Base-by-base conservation (phyloP, 306 rosid genomes). In the Prunus armeniaca region DNA sequence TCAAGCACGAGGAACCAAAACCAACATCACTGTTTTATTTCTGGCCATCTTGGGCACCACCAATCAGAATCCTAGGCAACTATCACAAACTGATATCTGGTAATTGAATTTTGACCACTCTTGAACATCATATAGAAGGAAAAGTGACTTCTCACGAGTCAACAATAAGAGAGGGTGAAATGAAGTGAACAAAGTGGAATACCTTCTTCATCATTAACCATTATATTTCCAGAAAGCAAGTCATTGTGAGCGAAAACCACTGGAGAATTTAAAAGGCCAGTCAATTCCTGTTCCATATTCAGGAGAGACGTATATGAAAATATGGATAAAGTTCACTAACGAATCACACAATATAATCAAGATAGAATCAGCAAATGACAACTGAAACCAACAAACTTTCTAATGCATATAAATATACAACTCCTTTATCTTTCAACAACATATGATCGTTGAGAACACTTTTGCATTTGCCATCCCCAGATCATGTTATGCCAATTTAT, bases 181-280 rank as follows among this genome's bases (percentile, higher is more conserved):
- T 38, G 9, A 76, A 55, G 65, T 15, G 46, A 47, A 32, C 28
- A 47, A 71, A 73, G 45, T 14, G 45, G 67, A 68, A 81, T 92
- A 92, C 99, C 99, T 92, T 94, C 88, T 81, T 90, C 91, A 27
- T 87, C 86, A 84, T 87, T 92, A 43, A 89, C 77, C 99, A 95
- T 95, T 76, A 95, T 78, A 84, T 95, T 95, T 86, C 97, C 99
- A 69, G 97, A 89, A 51, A 95, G 97, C 83, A 95, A 86, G 86
- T 95, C 97, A 78, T 92, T 92, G 85, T 95, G 97, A 79, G 93
- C 81, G 64, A 92, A 95, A 70, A 90, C 87, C 71, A 92, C 88
- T 18, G 99, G 97, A 78, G 97, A 83, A 46, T 88, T 78, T 13
- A 92, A 86, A 76, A 54, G 84, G 80, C 81, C 87, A 32, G 92